Conservation (phyloP, 2,329 filamentous ascomycete genomes). For the Cercospora nicotianae region DNA sequence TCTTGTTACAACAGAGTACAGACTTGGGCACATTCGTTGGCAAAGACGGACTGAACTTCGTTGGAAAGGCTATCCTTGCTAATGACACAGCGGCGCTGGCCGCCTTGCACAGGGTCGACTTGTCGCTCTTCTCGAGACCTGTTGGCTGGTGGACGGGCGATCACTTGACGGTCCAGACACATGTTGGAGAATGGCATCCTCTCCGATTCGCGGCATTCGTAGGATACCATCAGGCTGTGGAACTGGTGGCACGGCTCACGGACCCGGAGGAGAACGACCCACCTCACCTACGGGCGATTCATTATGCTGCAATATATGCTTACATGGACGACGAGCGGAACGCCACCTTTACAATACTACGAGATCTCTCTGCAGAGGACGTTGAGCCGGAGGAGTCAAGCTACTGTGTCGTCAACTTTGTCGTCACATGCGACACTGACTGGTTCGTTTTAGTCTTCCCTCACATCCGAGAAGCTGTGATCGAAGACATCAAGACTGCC, state of each 20-base stretch:
- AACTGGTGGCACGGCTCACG: neutral
- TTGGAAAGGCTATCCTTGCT: neutral
- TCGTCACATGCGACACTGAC: neutral
- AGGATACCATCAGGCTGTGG: neutral
- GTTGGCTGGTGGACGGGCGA: neutral
- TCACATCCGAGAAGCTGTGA: neutral
- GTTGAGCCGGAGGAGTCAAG: neutral
- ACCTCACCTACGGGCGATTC: neutral
- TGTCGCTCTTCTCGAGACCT: neutral
- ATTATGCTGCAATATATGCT: neutral
- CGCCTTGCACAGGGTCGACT: neutral
- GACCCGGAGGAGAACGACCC: neutral
- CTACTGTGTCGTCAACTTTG: neutral
- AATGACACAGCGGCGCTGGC: neutral
- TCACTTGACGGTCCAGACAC: neutral
- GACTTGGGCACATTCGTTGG: neutral
- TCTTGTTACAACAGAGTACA: neutral
- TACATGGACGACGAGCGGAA: neutral
- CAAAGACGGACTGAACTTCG: neutral
- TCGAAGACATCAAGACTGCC: neutral
- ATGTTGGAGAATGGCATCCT: neutral
- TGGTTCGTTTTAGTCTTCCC: constrained; percentile 1
- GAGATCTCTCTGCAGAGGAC: neutral
- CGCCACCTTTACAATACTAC: neutral
- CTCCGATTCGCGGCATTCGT: constrained; percentile 2